Conservation (phyloP, 2,329 filamentous ascomycete genomes). For the Paraphoma sp. region DNA sequence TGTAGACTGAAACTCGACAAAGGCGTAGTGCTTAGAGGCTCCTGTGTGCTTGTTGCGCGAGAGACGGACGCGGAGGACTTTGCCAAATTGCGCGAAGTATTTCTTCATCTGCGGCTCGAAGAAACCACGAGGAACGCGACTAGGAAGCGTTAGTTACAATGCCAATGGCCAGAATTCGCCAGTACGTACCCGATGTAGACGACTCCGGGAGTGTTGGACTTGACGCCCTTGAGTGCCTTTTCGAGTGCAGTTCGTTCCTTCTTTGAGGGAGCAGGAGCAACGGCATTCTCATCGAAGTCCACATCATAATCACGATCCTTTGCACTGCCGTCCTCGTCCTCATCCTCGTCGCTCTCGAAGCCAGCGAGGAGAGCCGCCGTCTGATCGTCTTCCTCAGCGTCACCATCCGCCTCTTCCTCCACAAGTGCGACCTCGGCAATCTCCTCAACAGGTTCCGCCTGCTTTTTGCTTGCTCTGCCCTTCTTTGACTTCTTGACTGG, state of each 20-base stretch:
- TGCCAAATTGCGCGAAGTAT: conserved; percentile 94
- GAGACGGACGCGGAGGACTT: conserved; percentile 78
- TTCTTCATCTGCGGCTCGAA: conserved; percentile 94
- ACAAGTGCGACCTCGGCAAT: conserved; percentile 17
- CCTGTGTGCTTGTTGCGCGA: conserved; percentile 93
- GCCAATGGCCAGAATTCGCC: background rate
- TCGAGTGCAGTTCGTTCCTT: conserved; percentile 52
- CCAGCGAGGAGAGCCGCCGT: conserved; percentile 59
- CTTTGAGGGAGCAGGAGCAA: conserved; percentile 35
- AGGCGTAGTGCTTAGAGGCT: conserved; percentile 90
- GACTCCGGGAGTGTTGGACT: conserved; percentile 71
- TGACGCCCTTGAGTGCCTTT: conserved; percentile 58
- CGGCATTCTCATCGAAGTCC: conserved; percentile 46
- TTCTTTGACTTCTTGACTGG: conserved; percentile 29
- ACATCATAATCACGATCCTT: conserved; percentile 46
- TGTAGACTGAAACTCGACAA: conserved; percentile 81
- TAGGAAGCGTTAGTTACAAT: conserved; percentile 29
- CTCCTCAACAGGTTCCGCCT: conserved; percentile 25
- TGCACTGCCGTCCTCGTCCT: conserved; percentile 31
- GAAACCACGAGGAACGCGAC: conserved; percentile 90
- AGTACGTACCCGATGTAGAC: conserved; percentile 76
- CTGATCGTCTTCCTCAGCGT: conserved; percentile 52
- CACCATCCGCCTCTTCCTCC: conserved; percentile 23
- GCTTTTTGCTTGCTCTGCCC: conserved; percentile 29
- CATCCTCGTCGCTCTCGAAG: conserved; percentile 56